Evolutionary conservation across 192 early-diverging fungal species (phyloP), one percentile per base, ranked within the genome.

Genomic region (Backusella tuberculispora): DNA sequence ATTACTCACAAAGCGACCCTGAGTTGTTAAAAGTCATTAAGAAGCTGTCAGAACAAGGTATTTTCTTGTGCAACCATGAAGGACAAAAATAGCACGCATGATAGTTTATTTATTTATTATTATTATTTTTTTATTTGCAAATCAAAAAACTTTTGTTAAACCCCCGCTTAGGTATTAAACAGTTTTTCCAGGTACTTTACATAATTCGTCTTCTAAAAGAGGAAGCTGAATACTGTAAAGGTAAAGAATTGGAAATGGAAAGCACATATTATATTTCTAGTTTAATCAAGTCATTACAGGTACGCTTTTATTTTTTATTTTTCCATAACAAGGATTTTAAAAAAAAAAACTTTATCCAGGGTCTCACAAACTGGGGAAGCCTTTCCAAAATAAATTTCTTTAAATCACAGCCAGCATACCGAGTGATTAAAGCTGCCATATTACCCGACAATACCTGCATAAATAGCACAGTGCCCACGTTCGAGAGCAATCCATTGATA

Each of bases 291-390:
- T 17, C 38, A 41, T 66, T 66, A 66, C 64, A 66, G 64, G 64
- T 66, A 65, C 15, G 14, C 15, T 12, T 21, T 63, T 17, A 43
- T 7, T 64, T 64, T 66, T 41, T 66, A 67, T 67, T 41, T 53
- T 60, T 13, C 53, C 53, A 60, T 26, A 60, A 24, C 13, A 60
- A 60, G 53, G 53, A 60, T 60, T 26, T 24, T 43, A 40, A n/a
- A 19, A 21, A 40, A 17, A 21, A 43, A 67, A 42, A 43, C 12
- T 37, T 5, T 67, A 42, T 42, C 6, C n/a, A 67, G 66, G 41
- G 41, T 21, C 37, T 67, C 41, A 67, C 66, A 67, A 43, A 67
- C 40, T 67, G 66, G 66, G 66, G 37, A 67, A 67, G 1, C 9
- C 37, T 67, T 19, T 19, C 38, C 19, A 38, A 42, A 67, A 38